Evolutionary conservation across 2,329 filamentous ascomycete species (phyloP).

Genomic region (Berkeleyomyces basicola): DNA sequence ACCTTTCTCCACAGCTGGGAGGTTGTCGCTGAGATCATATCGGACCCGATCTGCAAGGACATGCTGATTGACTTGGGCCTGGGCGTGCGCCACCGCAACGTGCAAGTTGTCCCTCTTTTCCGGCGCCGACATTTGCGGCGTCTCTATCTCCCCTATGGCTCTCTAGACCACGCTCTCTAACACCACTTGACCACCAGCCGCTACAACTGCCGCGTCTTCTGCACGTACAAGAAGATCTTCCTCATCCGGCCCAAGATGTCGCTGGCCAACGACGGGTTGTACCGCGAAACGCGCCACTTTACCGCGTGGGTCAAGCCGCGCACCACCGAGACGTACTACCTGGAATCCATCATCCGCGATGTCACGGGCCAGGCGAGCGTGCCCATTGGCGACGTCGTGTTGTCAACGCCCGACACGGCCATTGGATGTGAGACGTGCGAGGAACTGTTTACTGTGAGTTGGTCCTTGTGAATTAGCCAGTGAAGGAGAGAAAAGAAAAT

Average conservation of each 20-base stretch:
- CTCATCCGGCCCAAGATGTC: conserved; percentile 18
- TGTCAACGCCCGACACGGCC: conserved; percentile 25
- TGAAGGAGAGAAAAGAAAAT: neutral
- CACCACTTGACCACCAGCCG: conserved; percentile 18
- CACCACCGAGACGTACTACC: conserved; percentile 23
- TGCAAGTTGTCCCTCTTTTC: neutral
- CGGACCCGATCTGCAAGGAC: conserved; percentile 19
- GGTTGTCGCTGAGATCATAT: conserved; percentile 20
- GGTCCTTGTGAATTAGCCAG: neutral
- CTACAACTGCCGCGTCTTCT: conserved; percentile 25
- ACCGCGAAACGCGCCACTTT: conserved; percentile 26
- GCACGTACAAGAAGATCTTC: conserved; percentile 19
- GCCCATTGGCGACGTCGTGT: conserved; percentile 26
- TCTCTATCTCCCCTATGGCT: neutral
- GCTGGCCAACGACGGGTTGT: conserved; percentile 24
- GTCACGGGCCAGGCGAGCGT: conserved; percentile 22
- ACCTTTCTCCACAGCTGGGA: conserved; percentile 21
- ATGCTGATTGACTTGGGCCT: conserved; percentile 22
- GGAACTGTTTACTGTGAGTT: conserved; percentile 19
- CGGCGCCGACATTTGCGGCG: too few species aligned
- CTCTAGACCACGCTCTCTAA: neutral
- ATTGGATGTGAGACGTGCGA: conserved; percentile 27
- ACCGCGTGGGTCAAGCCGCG: conserved; percentile 24
- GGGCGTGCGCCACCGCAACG: conserved; percentile 15
- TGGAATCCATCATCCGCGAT: conserved; percentile 20